These are phyloP conservation scores for Amesomyces nigricolor DNA, from an alignment of 2,329 filamentous ascomycete genomes.

Conservation along the genomic window DNA sequence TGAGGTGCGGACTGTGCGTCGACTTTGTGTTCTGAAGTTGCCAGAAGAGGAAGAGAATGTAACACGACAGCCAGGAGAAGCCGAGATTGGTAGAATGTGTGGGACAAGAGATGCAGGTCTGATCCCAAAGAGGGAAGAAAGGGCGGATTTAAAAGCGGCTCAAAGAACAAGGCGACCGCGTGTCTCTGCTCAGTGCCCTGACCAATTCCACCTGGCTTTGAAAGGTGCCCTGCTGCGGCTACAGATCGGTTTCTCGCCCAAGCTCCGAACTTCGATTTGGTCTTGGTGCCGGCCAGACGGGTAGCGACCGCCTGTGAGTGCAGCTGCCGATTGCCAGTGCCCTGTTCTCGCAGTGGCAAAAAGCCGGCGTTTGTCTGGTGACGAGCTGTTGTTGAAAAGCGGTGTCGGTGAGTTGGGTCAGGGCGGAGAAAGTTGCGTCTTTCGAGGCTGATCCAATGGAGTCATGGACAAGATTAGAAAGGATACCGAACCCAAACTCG, in stretches of 20 bases:
- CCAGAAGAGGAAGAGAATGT: neutral
- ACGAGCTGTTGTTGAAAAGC: neutral
- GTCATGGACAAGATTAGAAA: neutral
- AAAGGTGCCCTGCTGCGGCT: neutral
- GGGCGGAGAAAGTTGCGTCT: neutral
- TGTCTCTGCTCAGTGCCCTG: neutral
- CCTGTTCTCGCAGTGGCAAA: neutral
- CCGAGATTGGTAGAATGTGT: neutral
- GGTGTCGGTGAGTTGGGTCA: conserved; percentile 1
- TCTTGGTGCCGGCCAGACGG: neutral
- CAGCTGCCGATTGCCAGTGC: neutral
- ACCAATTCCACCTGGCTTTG: neutral
- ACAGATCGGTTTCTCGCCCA: neutral
- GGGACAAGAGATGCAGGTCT: neutral
- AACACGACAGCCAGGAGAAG: neutral
- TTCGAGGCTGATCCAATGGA: conserved; percentile 1
- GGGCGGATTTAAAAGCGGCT: neutral
- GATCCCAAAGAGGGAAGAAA: neutral
- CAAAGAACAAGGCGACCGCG: conserved; percentile 1
- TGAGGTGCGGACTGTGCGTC: too few relatives aligned
- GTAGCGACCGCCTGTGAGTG: neutral
- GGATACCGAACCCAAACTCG: neutral
- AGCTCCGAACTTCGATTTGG: neutral
- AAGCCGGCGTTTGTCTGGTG: neutral
- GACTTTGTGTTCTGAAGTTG: too few relatives aligned